These are phyloP conservation scores for Rhinocladiella similis DNA, from an alignment of 2,329 filamentous ascomycete species.

Conservation along the genomic window DNA sequence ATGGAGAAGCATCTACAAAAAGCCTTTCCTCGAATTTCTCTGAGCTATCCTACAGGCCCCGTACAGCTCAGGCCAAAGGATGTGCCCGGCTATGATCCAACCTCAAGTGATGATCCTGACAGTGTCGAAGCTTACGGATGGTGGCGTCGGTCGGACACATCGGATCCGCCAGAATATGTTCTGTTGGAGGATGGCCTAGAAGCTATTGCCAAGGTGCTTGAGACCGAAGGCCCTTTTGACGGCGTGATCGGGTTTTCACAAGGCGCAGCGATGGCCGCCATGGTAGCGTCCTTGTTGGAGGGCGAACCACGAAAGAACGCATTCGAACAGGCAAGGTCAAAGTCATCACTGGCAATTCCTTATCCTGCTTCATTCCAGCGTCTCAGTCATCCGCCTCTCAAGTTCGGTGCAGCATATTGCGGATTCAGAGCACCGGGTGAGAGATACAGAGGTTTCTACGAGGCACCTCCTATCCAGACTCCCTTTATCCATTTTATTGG, in stretches of 20 bases:
- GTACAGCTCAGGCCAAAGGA: constrained; percentile 63
- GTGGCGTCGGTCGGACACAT: constrained; percentile 69
- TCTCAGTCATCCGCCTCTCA: constrained; percentile 55
- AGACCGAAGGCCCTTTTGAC: constrained; percentile 67
- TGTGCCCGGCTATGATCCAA: constrained; percentile 66
- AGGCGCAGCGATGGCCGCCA: constrained; percentile 69
- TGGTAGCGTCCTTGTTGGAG: constrained; percentile 74
- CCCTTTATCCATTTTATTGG: constrained; percentile 81
- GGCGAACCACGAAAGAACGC: constrained; percentile 41
- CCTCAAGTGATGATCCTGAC: constrained; percentile 46
- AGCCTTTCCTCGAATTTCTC: constrained; percentile 62
- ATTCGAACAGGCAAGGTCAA: constrained; percentile 32
- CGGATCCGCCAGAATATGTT: constrained; percentile 64
- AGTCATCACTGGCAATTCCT: constrained; percentile 37
- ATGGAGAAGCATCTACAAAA: constrained; percentile 79
- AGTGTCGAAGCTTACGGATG: constrained; percentile 74
- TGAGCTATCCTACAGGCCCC: constrained; percentile 71
- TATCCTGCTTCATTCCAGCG: constrained; percentile 54
- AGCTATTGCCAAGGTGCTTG: constrained; percentile 62
- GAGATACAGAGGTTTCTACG: constrained; percentile 68
- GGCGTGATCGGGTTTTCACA: constrained; percentile 82
- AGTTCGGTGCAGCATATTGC: constrained; percentile 74
- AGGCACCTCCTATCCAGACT: constrained; percentile 69
- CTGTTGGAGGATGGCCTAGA: constrained; percentile 69
- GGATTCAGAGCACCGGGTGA: constrained; percentile 69